Conservation (phyloP, 2,329 filamentous ascomycete genomes). For the Colletotrichum sp. region DNA sequence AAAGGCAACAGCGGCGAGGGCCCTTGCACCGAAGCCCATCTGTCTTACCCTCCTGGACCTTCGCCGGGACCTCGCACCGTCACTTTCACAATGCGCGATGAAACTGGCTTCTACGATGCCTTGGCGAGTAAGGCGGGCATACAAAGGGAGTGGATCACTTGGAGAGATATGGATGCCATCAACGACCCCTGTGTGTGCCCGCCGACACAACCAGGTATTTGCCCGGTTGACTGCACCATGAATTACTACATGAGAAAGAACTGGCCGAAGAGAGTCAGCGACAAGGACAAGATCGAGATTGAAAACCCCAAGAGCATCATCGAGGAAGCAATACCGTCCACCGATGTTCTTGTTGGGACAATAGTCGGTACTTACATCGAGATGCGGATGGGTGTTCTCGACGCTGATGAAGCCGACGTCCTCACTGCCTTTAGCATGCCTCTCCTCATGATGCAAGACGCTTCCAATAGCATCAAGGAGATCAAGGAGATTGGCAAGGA, state of each 20-base stretch:
- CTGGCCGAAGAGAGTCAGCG: neutral
- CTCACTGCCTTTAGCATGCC: constrained; percentile 20
- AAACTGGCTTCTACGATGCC: neutral
- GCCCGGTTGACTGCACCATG: neutral
- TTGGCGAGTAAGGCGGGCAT: neutral
- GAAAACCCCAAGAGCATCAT: neutral
- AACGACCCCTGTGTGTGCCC: neutral
- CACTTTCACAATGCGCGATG: neutral
- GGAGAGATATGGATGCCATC: neutral
- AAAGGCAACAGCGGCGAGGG: neutral
- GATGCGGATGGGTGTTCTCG: neutral
- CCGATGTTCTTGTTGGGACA: neutral
- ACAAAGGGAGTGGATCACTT: neutral
- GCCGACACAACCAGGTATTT: neutral
- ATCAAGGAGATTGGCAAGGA: constrained; percentile 29
- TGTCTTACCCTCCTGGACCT: neutral
- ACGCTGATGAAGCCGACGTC: neutral
- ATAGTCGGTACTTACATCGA: neutral
- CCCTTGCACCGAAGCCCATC: neutral
- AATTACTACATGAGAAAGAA: neutral
- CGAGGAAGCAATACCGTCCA: neutral
- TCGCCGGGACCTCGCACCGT: neutral
- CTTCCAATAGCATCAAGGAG: constrained; percentile 29
- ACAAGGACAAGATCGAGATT: neutral
- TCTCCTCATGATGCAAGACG: constrained; percentile 29